phyloP scores from a whole-genome alignment of 2,329 filamentous ascomycete species.

The Orbilia oligospora region DNA sequence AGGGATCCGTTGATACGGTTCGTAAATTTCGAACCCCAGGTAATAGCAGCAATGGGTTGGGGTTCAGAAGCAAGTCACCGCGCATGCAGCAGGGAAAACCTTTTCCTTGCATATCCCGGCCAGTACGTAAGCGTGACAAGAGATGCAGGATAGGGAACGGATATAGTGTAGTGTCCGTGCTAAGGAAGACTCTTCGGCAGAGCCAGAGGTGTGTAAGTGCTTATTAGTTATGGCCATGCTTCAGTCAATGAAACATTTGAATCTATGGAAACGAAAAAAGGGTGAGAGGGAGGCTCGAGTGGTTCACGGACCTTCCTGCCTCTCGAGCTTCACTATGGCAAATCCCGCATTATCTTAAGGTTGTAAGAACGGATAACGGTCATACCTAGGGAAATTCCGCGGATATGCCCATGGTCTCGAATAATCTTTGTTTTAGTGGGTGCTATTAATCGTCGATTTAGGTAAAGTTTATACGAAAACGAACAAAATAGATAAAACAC shows the following conservation, averaged over 20 bases:
- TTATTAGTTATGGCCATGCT: conserved; percentile 8
- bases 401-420: conserved; percentile 24
- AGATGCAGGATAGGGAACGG: conserved; percentile 49
- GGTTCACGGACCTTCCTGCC: conserved; percentile 43
- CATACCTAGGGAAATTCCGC: conserved; percentile 45
- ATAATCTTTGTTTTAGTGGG: conserved; percentile 26
- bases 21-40: conserved; percentile 37
- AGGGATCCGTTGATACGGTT: conserved; percentile 50
- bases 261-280: conserved; percentile 25
- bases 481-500: conserved; percentile 22
- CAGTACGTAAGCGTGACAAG: conserved; percentile 54
- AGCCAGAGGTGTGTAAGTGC: neutral
- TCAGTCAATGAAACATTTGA: conserved; percentile 28
- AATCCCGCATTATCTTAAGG: conserved; percentile 23
- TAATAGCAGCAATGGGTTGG: conserved; percentile 41
- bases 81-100: conserved; percentile 57
- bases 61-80: conserved; percentile 60
- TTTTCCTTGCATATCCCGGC: conserved; percentile 43
- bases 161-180: neutral
- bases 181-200: conserved; percentile 4
- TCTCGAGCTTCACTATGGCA: conserved; percentile 16
- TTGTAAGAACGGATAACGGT: conserved; percentile 25
- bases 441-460: conserved; percentile 36
- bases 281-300: conserved; percentile 27
- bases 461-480: conserved; percentile 30